Evolutionary conservation across 345 rosid species (phyloP).

Genomic region (Sonneratia alba): DNA sequence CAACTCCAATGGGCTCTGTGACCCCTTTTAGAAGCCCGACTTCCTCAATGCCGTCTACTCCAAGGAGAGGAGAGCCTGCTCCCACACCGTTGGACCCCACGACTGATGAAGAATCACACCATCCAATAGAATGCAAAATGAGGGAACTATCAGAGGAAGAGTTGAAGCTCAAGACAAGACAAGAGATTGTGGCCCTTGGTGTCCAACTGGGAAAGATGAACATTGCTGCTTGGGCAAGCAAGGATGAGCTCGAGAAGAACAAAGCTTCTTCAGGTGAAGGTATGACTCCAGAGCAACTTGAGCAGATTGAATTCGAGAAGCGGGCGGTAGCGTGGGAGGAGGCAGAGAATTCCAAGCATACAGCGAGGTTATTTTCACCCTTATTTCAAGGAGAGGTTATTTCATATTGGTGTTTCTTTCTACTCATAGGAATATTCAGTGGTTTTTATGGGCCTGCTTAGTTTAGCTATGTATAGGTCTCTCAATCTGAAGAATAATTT

Average conservation of each 20-base stretch:
- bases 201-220: conserved; percentile 78
- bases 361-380: conserved; percentile 36
- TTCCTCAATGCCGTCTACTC: conserved; percentile 62
- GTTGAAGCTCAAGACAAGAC: conserved; percentile 54
- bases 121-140: conserved; percentile 13
- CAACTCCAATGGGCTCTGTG: conserved; percentile 54
- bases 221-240: conserved; percentile 78
- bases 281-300: conserved; percentile 22
- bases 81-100: conserved; percentile 29
- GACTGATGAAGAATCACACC: conserved; percentile 22
- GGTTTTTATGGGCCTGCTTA: not conserved
- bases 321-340: conserved; percentile 79
- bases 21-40: conserved; percentile 68
- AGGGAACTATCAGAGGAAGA: conserved; percentile 56
- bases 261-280: conserved; percentile 16
- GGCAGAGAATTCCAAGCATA: conserved; percentile 52
- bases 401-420: no score
- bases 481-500: conserved; percentile 11
- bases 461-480: not conserved
- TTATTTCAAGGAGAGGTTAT: not conserved
- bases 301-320: conserved; percentile 37
- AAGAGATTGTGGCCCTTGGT: conserved; percentile 68
- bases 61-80: conserved; percentile 38
- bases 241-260: conserved; percentile 46
- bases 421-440: no score